Base-by-base conservation (phyloP, 2,329 filamentous ascomycete genomes). In the Fusarium penzigii region DNA sequence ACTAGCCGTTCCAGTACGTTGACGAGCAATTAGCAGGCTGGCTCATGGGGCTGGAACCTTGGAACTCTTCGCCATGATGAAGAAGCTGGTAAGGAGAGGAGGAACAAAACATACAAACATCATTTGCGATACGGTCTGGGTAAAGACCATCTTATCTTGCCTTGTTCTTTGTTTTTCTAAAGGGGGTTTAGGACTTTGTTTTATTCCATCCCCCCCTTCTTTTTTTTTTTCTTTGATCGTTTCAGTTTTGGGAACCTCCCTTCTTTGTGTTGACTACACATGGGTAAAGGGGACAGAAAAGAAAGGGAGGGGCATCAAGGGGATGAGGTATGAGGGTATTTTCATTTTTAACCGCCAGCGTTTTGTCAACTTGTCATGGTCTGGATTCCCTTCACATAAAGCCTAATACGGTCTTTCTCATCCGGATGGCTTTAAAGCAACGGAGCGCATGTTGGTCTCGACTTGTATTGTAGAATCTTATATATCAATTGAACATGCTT, bases 1-100 rank as follows among this genome's bases (percentile, higher is more conserved):
- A 68, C 46, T 69, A 63, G 57, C 51, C 34, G 53, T 49, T 52
- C 12, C 14, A 39, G 10, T 32, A 39, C 17, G 29, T 20, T 12
- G 36, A 49, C 34, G 40, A 46, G 44, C 41, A 42, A 17, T 34
- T 39, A 52, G 44, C 52, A 49, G 47, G 51, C 17, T 39, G 32
- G 14, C 12, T 20, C 17, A 20, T 25, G 20, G 7, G 20, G 5
- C 7, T 25, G 7, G 20, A 25, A 25, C 20, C 20, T 25, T 25
- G 20, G 29, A 3, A n/a, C 10, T 20, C 3, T 25, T 12, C 13
- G 13, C 32, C 32, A 11, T 3, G 5, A 42, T 39, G 48, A 36
- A 25, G 29, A 42, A n/a, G 14, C 43, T 20, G 39, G 14, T 29
- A 13, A 29, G 14, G 6, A 39, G 41, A 36, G 9, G 32, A 14